Evolutionary conservation across 768 basidiomycete species (phyloP), one percentile per base, ranked within the genome.

Genomic region (Harrya chromipes): DNA sequence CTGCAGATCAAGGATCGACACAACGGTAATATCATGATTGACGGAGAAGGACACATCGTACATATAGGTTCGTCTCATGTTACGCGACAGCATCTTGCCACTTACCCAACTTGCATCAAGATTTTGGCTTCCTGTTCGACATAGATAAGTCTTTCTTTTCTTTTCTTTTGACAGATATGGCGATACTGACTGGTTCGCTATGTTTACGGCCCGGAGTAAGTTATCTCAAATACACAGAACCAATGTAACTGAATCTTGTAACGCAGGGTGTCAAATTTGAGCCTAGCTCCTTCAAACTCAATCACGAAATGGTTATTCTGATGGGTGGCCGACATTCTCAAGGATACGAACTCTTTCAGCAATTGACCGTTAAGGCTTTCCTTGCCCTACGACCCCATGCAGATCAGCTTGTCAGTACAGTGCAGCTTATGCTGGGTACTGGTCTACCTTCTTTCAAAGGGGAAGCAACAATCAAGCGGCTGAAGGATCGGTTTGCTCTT

Each of bases 11-110:
- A 99, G 72, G 97, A 99, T 65, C 74, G 97, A 34, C 97, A 99
- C 68, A 99, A 99, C 62, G 97, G 97, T 24, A 99, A 99, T 66
- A 98, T 99, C 65, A 97, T 99, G 95, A 94, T 99, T 52, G 97
- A 98, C 65, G 93, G 88, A 3, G 90, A 94, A 51, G 97, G 97
- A 0, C 94, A 97, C 65, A 95, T 99, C 50, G 81, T 97, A 4
- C 97, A 99, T 66, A 82, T 99, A 58, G 95, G 94, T 93, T 50
- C 37, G 85, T 65, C 16, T 46, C 35, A 24, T 40, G 24, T 42
- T n/a, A 23, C 21, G 17, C 46, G 31, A 24, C 21, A 23, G 23
- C 8, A 14, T 39, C 21, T 24, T 17, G 20, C 13, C 19, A 24
- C 54, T 65, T 37, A 65, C 42, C 13, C 27, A 20, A 20, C 37